These are phyloP conservation scores for Marasmius tenuissimus DNA, from an alignment of 1,284 basidiomycete species.

Conservation along the genomic window DNA sequence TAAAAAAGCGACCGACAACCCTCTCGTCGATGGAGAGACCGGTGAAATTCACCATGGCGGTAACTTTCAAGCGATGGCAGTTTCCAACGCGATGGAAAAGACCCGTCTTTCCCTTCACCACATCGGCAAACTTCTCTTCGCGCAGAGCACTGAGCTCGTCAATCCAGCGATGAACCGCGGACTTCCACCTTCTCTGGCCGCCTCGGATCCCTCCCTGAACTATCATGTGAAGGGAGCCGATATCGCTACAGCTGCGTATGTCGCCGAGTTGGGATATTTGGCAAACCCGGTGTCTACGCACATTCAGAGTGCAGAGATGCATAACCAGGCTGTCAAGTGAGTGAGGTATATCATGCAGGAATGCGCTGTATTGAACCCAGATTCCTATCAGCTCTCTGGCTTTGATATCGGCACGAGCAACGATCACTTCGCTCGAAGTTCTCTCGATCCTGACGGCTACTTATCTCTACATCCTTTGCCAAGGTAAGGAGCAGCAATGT, in stretches of 20 bases:
- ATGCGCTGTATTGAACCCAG: slow-evolving; percentile 6
- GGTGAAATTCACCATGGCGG: slow-evolving; percentile 79
- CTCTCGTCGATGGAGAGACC: slow-evolving; percentile 68
- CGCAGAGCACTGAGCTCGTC: slow-evolving; percentile 83
- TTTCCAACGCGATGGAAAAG: slow-evolving; percentile 89
- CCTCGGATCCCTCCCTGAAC: slow-evolving; percentile 79
- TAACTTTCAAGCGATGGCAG: slow-evolving; percentile 86
- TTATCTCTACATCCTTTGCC: slow-evolving; percentile 77
- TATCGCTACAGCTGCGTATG: slow-evolving; percentile 80
- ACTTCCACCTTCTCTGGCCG: slow-evolving; percentile 76
- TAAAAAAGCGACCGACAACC: slow-evolving; percentile 68
- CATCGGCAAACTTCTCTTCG: slow-evolving; percentile 81
- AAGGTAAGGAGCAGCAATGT: slow-evolving; percentile 38
- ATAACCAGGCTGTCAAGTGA: slow-evolving; percentile 85
- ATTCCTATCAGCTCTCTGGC: slow-evolving; percentile 64
- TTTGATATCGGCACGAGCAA: slow-evolving; percentile 77
- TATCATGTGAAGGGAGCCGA: slow-evolving; percentile 87
- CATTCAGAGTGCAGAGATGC: slow-evolving; percentile 85
- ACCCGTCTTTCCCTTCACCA: slow-evolving; percentile 80
- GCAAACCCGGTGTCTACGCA: slow-evolving; percentile 86
- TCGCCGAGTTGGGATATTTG: slow-evolving; percentile 78
- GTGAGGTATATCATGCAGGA: too few relatives aligned
- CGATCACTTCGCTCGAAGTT: slow-evolving; percentile 75
- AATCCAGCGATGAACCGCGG: slow-evolving; percentile 84
- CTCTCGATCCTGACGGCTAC: slow-evolving; percentile 72